Percentiles rank a stretch among this genome's conserved stretches.
Conservation (phyloP, 2,329 filamentous ascomycete species). For the Aurifilum marmelostoma region DNA sequence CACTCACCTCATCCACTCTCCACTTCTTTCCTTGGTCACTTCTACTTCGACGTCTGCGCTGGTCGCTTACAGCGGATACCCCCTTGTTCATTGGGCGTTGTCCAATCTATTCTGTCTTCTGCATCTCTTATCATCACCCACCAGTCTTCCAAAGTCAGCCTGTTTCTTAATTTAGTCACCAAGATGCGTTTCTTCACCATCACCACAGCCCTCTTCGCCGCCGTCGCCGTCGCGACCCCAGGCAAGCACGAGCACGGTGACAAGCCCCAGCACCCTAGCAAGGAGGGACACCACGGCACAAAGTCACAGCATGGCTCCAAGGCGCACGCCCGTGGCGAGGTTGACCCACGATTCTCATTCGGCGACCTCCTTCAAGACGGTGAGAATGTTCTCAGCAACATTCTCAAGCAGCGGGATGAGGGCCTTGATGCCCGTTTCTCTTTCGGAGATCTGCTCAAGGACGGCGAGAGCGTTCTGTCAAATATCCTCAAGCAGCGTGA, state of each 20-base stretch:
- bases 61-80: not conserved
- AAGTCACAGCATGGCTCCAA: not conserved
- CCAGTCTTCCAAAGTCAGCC: not conserved
- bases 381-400: not conserved
- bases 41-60: constrained; percentile 5
- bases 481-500: not conserved
- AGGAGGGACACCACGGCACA: not conserved
- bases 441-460: not conserved
- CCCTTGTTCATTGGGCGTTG: not conserved
- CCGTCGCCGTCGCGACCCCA: not conserved
- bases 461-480: not conserved
- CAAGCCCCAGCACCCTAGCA: not conserved
- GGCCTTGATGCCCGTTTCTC: not conserved
- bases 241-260: not conserved
- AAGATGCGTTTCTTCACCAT: constrained; percentile 11
- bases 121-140: not conserved
- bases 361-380: not conserved
- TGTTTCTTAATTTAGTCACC: not conserved
- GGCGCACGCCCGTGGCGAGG: not conserved
- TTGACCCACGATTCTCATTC: not conserved
- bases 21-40: not conserved
- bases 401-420: not conserved
- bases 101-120: not conserved
- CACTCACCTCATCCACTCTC: constrained; percentile 3
- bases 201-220: constrained; percentile 9